Evolutionary conservation across 2,329 filamentous ascomycete genomes (phyloP).

Genomic region (Penicillium brasilianum): DNA sequence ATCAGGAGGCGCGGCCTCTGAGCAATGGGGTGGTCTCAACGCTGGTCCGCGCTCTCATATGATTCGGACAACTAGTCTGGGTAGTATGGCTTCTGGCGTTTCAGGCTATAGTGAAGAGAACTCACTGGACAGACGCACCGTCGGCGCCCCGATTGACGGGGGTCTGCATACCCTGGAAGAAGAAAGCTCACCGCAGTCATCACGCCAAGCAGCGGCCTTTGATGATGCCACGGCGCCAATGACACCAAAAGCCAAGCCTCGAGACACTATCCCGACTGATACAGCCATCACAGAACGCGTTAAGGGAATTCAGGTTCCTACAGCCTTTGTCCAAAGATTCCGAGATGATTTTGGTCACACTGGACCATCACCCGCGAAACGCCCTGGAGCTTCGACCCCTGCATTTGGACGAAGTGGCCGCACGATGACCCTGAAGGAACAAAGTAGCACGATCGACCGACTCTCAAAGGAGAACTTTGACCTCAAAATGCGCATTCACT

Average conservation of each 20-base stretch:
- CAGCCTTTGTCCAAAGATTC: conserved; percentile 85
- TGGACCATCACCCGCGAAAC: conserved; percentile 65
- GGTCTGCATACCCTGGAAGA: conserved; percentile 65
- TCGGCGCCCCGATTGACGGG: conserved; percentile 50
- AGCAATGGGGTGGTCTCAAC: conserved; percentile 31
- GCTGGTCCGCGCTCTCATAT: conserved; percentile 53
- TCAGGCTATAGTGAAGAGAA: conserved; percentile 60
- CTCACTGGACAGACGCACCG: conserved; percentile 48
- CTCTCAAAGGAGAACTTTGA: conserved; percentile 98
- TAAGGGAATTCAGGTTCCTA: conserved; percentile 86
- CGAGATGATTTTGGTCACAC: conserved; percentile 68
- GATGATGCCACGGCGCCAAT: conserved; percentile 58
- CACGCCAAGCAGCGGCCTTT: conserved; percentile 42
- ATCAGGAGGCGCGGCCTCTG: conserved; percentile 74
- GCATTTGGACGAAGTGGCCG: conserved; percentile 62
- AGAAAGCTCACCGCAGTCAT: conserved; percentile 50
- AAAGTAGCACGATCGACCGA: conserved; percentile 95
- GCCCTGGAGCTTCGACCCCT: conserved; percentile 56
- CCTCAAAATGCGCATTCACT: conserved; percentile 95
- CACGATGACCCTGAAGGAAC: conserved; percentile 90
- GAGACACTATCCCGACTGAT: conserved; percentile 73
- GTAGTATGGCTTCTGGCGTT: conserved; percentile 82
- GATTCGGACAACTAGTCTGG: conserved; percentile 80
- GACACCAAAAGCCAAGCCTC: conserved; percentile 71
- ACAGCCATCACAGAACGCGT: conserved; percentile 88